Evolutionary conservation across 2,329 filamentous ascomycete genomes (phyloP), one percentile per base, ranked within the genome.

Genomic region (Ascomycota sp.): DNA sequence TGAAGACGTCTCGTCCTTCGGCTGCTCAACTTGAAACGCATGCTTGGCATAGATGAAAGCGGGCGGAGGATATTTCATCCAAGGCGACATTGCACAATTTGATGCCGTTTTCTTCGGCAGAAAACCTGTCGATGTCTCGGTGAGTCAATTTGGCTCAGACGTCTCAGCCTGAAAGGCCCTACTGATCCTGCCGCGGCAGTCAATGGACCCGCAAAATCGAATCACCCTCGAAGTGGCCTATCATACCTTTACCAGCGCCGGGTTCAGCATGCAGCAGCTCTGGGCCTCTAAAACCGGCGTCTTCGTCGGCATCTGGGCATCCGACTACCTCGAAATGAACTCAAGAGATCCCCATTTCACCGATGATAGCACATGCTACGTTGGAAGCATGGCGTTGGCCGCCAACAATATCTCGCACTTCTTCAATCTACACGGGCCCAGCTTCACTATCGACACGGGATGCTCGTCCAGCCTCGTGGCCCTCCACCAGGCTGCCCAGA

Each of bases 391-490:
- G 11, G 52, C 51, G 1, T 44, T 61, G 28, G 31, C 59, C 7
- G 48, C 58, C 0, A 64, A 63, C 40, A 50, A 60, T 9, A 40
- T 64, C 6, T 62, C 57, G 1, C 61, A 63, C 41, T 58, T 56
- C 34, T 63, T 58, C 38, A 52, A 65, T 41, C 53, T 63, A 33
- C 41, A 41, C 6, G 62, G 62, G 0, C 56, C 62, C 0, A 59
- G 55, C 9, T 47, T 64, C 42, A 62, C 61, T 1, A 47, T 66
- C 2, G 61, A 66, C 36, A 66, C 64, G 0, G 64, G 58, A 0
- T 68, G 64, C 38, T 64, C 60, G 0, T 54, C 55, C 12, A 57
- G 53, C 31, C 43, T 66, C 1, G 52, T 59, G 1, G 60, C 59
- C 0, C 42, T 66, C 0, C 58, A 66, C 37, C 48, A 58, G 9